These are phyloP conservation scores for Copromyces sp. DNA, from an alignment of 495 filamentous ascomycete genomes.

Conservation along the genomic window DNA sequence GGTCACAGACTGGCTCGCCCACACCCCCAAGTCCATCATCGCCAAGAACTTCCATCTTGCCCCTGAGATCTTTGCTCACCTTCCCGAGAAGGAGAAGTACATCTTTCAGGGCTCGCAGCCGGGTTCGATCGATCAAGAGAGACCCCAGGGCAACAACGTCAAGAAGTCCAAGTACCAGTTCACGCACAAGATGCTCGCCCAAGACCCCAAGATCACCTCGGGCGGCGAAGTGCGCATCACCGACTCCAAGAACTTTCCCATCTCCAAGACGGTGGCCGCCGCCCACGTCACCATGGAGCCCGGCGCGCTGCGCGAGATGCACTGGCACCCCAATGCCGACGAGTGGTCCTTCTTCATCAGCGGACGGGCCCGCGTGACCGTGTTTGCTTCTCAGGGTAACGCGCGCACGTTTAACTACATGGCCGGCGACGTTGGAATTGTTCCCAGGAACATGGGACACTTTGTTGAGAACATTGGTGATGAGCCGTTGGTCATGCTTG, in stretches of 20 bases:
- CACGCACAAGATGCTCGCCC: conserved; percentile 51
- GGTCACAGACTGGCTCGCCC: conserved; percentile 56
- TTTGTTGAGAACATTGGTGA: conserved; percentile 54
- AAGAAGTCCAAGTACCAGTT: conserved; percentile 51
- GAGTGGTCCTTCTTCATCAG: conserved; percentile 47
- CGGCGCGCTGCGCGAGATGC: conserved; percentile 49
- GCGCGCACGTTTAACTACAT: conserved; percentile 39
- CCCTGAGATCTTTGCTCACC: conserved; percentile 46
- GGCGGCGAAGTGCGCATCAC: conserved; percentile 53
- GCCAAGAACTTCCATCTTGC: conserved; percentile 54
- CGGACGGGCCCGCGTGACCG: conserved; percentile 41
- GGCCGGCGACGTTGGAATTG: conserved; percentile 49
- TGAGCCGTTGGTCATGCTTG: conserved; percentile 49
- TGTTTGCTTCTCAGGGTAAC: conserved; percentile 38
- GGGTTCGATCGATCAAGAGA: conserved; percentile 33
- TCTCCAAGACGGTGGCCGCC: conserved; percentile 54
- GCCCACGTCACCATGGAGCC: conserved; percentile 49
- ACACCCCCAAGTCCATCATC: conserved; percentile 53
- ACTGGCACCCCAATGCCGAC: conserved; percentile 49
- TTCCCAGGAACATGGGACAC: conserved; percentile 51
- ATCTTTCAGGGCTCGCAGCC: conserved; percentile 56
- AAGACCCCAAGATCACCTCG: conserved; percentile 40
- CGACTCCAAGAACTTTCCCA: conserved; percentile 55
- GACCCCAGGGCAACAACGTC: conserved; percentile 36
- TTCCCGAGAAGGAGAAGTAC: conserved; percentile 53